Evolutionary conservation across 257 asterid species (phyloP).

Genomic region (Solanum peruvianum): DNA sequence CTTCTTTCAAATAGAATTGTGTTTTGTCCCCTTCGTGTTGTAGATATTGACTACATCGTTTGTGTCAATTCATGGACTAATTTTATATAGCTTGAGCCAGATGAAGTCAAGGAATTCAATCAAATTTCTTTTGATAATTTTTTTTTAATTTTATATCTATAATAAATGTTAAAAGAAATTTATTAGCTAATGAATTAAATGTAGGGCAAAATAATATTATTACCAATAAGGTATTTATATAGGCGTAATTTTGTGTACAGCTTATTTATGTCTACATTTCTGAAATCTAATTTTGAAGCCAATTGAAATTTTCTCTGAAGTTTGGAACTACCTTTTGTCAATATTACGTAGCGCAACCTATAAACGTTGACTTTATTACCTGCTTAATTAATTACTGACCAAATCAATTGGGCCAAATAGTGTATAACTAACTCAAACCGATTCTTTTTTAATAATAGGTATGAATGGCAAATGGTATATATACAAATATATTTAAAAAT

Average conservation of each 20-base stretch:
- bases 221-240: not conserved
- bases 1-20: not conserved
- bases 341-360: not conserved
- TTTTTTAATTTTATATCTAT: no score
- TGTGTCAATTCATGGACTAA: not conserved
- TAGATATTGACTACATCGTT: not conserved
- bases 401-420: not conserved
- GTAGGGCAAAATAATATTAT: no score
- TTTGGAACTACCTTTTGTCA: not conserved
- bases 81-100: not conserved
- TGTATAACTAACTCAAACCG: not conserved
- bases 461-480: not conserved
- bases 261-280: not conserved
- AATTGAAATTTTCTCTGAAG: not conserved
- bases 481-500: not conserved
- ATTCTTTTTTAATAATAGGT: not conserved
- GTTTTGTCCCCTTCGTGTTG: not conserved
- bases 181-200: no score
- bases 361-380: not conserved
- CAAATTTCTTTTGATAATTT: not conserved
- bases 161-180: no score
- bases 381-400: not conserved
- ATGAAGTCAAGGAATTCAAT: no score
- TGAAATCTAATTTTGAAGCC: not conserved
- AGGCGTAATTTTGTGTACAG: not conserved